Base-by-base conservation (phyloP, 768 basidiomycete species). In the Phlegmacium glaucopus region DNA sequence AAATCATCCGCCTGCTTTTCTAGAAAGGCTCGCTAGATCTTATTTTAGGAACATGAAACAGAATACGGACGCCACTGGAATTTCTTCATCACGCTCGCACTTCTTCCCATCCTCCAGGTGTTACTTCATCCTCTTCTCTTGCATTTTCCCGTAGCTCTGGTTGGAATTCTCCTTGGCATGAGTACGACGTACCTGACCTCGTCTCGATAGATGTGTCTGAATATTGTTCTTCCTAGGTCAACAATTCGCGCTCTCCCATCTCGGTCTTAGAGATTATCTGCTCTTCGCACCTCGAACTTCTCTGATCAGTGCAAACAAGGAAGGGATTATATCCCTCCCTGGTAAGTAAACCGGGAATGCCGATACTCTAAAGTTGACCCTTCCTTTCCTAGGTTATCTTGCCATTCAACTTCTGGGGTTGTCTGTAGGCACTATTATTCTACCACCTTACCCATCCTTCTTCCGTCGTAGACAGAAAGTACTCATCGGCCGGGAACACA, bases 11-110 rank as follows among this genome's bases (percentile, higher is more conserved):
- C 3, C n/a, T 18, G 8, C n/a, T 25, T 12, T 30, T 15, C 13
- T 7, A 13, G 39, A 9, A 15, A 16, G 9, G 44, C 16, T 18
- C n/a, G n/a, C n/a, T n/a, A n/a, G n/a, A n/a, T n/a, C n/a, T 26
- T 49, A 32, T 29, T 32, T 17, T 27, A 72, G 94, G 96, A 98
- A 71, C 96, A 98, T 50, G 85, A 88, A 45, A 86, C 94, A 0
- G 96, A 99, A 68, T 98, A 98, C 54, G 96, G 96, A 0, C 81
- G 82, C 0, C 95, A 98, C 58, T 99, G 96, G 96, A 98, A 98
- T 63, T 97, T 98, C 68, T 99, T 99, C 76, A 78, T 98, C 55
- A 97, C 95, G 0, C 74, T 98, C 15, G 92, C 87, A 0, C 55
- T 90, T 1, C 62, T 97, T 5, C 94, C 94, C 0, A 59, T 90